phyloP scores from a whole-genome alignment of 768 basidiomycete genomes.

The Pleurotus djamor region DNA sequence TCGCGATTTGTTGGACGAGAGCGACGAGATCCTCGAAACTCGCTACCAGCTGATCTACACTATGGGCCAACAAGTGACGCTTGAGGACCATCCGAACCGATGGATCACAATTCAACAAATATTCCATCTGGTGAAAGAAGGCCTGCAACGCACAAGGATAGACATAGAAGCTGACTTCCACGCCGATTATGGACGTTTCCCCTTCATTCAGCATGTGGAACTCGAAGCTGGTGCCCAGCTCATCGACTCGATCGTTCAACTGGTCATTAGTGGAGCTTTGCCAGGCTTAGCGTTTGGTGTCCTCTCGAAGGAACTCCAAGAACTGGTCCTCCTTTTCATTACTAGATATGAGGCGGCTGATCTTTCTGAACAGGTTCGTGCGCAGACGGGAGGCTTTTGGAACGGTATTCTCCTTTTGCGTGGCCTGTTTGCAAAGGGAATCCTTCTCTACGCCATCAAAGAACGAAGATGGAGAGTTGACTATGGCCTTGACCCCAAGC shows the following conservation, averaged over 20 bases:
- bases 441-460: slow-evolving; percentile 33
- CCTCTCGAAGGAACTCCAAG: slow-evolving; percentile 13
- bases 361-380: slow-evolving; percentile 1
- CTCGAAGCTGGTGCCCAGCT: slow-evolving; percentile 12
- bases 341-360: slow-evolving; percentile 9
- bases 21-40: slow-evolving; percentile 45
- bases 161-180: slow-evolving; percentile 16
- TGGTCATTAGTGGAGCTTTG: slow-evolving; percentile 17
- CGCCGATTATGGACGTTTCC: slow-evolving; percentile 2
- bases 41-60: slow-evolving; percentile 50
- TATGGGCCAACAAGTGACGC: slow-evolving; percentile 27
- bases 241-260: slow-evolving; percentile 10
- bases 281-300: slow-evolving; percentile 15
- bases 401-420: slow-evolving; percentile 38
- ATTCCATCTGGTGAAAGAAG: slow-evolving; percentile 22
- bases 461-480: slow-evolving; percentile 49
- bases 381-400: slow-evolving; percentile 24
- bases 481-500: slow-evolving; percentile 40
- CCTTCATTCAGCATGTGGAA: slow-evolving; percentile 16
- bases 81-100: slow-evolving; percentile 40
- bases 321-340: slow-evolving; percentile 20
- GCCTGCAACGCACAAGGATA: slow-evolving; percentile 6
- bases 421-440: slow-evolving; percentile 38
- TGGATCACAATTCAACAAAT: slow-evolving; percentile 40
- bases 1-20: slow-evolving; percentile 43